phyloP scores from a whole-genome alignment of 169 alveolate genomes.

The Ichthyophthirius multifiliis region DNA sequence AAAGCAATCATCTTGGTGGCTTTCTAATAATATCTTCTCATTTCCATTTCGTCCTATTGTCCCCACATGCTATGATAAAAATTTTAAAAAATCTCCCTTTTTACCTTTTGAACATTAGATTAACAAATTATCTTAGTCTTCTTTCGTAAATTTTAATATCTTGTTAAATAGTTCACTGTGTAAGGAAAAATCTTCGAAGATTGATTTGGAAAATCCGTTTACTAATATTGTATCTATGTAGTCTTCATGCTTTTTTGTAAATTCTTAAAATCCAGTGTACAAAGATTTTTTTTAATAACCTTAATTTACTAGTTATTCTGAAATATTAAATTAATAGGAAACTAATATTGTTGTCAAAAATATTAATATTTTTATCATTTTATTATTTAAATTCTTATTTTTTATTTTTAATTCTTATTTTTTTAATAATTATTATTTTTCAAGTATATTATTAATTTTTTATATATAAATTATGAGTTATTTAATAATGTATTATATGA shows the following conservation, averaged over 20 bases:
- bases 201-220: background rate
- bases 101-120: background rate
- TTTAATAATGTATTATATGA: too few relatives aligned
- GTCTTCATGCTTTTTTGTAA: background rate
- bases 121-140: background rate
- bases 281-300: background rate
- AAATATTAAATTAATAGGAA: too few relatives aligned
- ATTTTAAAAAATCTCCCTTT: background rate
- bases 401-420: too few relatives aligned
- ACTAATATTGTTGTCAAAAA: too few relatives aligned
- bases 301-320: too few relatives aligned
- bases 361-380: too few relatives aligned
- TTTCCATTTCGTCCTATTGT: background rate
- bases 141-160: background rate
- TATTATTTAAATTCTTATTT: too few relatives aligned
- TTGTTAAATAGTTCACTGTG: background rate
- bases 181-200: background rate
- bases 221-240: background rate
- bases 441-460: too few relatives aligned
- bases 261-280: background rate
- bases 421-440: too few relatives aligned
- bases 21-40: background rate
- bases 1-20: constrained; percentile 20
- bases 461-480: too few relatives aligned
- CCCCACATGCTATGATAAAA: background rate